Conservation (phyloP, 306 rosid species). For the Cyclanthera cordifolia region DNA sequence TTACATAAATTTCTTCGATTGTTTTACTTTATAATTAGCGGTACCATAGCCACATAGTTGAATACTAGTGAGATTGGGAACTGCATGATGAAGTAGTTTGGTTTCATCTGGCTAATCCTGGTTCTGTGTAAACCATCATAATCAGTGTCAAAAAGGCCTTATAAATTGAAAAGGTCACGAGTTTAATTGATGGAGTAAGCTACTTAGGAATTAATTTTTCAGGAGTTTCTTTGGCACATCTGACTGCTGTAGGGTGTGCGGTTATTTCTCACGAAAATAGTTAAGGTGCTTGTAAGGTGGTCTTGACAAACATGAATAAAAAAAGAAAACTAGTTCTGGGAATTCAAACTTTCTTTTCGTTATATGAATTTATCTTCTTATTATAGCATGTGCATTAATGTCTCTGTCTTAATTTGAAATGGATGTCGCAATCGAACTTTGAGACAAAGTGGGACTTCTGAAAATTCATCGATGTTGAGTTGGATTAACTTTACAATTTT, state of each 20-base stretch:
- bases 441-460: not conserved
- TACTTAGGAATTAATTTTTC: no score
- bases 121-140: no score
- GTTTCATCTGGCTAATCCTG: not conserved
- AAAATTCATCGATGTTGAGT: not conserved
- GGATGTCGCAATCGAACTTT: not conserved
- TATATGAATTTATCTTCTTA: not conserved
- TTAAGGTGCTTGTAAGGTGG: no score
- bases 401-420: not conserved
- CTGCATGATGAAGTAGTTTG: constrained; percentile 2
- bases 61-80: not conserved
- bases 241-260: no score
- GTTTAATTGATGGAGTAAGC: no score
- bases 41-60: not conserved
- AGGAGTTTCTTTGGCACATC: no score
- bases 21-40: not conserved
- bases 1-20: not conserved
- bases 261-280: no score
- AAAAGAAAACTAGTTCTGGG: not conserved
- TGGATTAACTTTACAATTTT: not conserved
- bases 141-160: no score
- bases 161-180: no score
- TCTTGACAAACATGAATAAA: no score
- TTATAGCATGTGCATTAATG: not conserved
- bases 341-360: not conserved